These are phyloP conservation scores for Paraphaeosphaeria minitans DNA, from an alignment of 2,329 filamentous ascomycete species.

Conservation along the genomic window DNA sequence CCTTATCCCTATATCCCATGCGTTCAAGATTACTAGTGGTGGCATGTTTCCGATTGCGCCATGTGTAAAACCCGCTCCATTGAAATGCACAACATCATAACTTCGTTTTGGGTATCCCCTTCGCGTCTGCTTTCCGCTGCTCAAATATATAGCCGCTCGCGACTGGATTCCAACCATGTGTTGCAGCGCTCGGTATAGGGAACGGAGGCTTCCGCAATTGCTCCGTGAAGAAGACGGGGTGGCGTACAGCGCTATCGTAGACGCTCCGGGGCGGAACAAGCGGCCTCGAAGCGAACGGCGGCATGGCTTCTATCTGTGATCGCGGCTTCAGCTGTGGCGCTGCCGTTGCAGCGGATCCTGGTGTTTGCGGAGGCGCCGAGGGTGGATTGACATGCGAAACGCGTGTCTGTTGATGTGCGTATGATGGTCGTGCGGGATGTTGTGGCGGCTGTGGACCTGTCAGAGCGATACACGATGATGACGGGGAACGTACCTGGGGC, in stretches of 20 bases:
- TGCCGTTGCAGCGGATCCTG: constrained; percentile 8
- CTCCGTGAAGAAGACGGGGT: constrained; percentile 78
- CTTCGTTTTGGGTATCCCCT: constrained; percentile 29
- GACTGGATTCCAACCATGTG: constrained; percentile 49
- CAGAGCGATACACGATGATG: constrained; percentile 14
- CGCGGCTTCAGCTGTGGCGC: constrained; percentile 31
- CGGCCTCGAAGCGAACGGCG: constrained; percentile 35
- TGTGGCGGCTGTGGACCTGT: constrained; percentile 27
- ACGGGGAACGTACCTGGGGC: constrained; percentile 41
- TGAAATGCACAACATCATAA: constrained; percentile 22
- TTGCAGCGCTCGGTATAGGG: constrained; percentile 43
- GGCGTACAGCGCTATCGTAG: constrained; percentile 65
- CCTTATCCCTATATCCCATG: background rate
- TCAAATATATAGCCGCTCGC: constrained; percentile 52
- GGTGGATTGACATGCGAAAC: constrained; percentile 20
- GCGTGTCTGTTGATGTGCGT: constrained; percentile 34
- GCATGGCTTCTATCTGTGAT: constrained; percentile 58
- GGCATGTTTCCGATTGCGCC: background rate
- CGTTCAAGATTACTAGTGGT: background rate
- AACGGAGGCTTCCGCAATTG: constrained; percentile 63
- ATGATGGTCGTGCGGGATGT: constrained; percentile 26
- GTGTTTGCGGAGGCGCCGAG: constrained; percentile 11
- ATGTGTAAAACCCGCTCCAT: background rate
- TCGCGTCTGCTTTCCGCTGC: constrained; percentile 21
- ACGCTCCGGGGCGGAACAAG: constrained; percentile 24